phyloP scores from a whole-genome alignment of 352 stramenopile species.

The Globisporangium acanthophoron region DNA sequence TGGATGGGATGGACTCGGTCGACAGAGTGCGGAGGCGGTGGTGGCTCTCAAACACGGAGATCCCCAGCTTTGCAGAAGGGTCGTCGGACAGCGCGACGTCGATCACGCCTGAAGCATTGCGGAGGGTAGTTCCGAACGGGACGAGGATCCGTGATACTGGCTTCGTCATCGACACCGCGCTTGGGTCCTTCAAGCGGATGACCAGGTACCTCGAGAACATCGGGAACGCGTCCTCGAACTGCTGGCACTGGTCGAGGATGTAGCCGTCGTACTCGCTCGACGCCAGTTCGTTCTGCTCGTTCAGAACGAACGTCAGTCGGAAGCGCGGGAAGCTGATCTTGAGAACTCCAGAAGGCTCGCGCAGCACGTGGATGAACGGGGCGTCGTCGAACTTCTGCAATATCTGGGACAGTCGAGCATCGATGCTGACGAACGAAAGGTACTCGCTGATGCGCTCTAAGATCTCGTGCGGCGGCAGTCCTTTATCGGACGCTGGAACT shows the following conservation, averaged over 20 bases:
- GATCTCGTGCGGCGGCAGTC: constrained; percentile 11
- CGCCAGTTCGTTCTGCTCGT: constrained; percentile 11
- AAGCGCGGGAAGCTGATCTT: constrained; percentile 43
- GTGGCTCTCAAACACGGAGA: constrained; percentile 29
- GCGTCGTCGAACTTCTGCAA: constrained; percentile 39
- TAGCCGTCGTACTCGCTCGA: constrained; percentile 40
- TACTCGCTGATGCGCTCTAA: constrained; percentile 14
- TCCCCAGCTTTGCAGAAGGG: constrained; percentile 10
- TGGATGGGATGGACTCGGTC: constrained; percentile 27
- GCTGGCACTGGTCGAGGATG: constrained; percentile 24
- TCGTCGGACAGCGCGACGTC: constrained; percentile 14
- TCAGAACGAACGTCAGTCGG: constrained; percentile 28
- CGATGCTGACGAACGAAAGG: constrained; percentile 17
- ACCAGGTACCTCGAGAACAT: constrained; percentile 37
- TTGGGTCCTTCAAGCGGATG: constrained; percentile 11
- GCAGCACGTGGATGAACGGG: constrained; percentile 27
- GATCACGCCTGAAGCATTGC: constrained; percentile 9
- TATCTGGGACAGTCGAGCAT: constrained; percentile 9
- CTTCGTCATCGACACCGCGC: constrained; percentile 14
- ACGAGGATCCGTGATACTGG: constrained; percentile 24
- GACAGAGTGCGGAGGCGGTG: constrained; percentile 25
- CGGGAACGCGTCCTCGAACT: constrained; percentile 32
- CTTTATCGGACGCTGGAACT: constrained; percentile 24
- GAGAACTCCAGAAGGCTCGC: constrained; percentile 9
- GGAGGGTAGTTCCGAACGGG: constrained; percentile 23